Evolutionary conservation across 1,284 basidiomycete genomes (phyloP).

Genomic region (Sphagnurus paluster): DNA sequence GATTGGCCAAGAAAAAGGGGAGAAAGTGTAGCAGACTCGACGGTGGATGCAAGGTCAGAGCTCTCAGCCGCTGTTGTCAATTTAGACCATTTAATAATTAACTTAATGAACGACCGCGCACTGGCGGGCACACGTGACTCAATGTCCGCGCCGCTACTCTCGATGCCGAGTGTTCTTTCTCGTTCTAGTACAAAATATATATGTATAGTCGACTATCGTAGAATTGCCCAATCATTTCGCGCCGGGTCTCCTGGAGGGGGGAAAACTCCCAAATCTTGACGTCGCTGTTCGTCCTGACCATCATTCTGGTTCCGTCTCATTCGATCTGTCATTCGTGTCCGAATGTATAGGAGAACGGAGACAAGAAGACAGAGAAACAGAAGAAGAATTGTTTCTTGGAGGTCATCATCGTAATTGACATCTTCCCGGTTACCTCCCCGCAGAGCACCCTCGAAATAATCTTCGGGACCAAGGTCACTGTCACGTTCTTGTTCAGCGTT

Average conservation of each 20-base stretch:
- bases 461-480: constrained; percentile 74
- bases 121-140: constrained; percentile 9
- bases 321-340: constrained; percentile 69
- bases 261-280: constrained; percentile 48
- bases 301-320: constrained; percentile 57
- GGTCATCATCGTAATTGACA: constrained; percentile 58
- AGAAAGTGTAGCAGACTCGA: constrained; percentile 13
- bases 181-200: constrained; percentile 11
- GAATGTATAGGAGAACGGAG: constrained; percentile 67
- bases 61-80: too few relatives aligned
- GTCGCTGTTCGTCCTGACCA: constrained; percentile 26
- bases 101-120: constrained; percentile 14
- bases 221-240: constrained; percentile 63
- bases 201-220: constrained; percentile 40
- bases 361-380: constrained; percentile 65
- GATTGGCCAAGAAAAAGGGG: constrained; percentile 22
- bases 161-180: background rate
- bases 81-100: too few relatives aligned
- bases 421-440: constrained; percentile 61
- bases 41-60: background rate
- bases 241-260: constrained; percentile 66
- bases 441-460: constrained; percentile 72
- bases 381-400: constrained; percentile 71
- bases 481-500: constrained; percentile 72
- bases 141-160: background rate